Conservation (phyloP, 371 early-diverging fungal genomes). For the Rhizopus sp. region DNA sequence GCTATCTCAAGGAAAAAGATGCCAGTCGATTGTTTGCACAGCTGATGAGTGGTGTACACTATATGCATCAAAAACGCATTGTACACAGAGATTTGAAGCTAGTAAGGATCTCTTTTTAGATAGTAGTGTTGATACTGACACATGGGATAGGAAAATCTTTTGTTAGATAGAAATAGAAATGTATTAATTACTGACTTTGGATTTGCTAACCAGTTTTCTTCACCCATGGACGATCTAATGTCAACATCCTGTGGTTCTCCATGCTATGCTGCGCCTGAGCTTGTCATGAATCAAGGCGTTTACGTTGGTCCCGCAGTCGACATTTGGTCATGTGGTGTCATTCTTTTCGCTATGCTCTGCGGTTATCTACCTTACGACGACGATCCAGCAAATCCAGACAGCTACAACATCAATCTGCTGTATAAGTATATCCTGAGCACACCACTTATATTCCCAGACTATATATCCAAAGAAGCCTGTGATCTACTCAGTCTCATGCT, state of each 20-base stretch:
- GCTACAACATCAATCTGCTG: constrained; percentile 93
- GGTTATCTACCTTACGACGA: constrained; percentile 99
- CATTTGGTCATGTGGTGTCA: constrained; percentile 96
- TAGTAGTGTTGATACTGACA: not conserved
- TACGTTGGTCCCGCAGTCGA: constrained; percentile 98
- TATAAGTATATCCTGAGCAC: constrained; percentile 96
- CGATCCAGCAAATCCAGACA: constrained; percentile 95
- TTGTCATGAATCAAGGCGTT: constrained; percentile 94
- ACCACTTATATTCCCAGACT: constrained; percentile 87
- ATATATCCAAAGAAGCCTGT: constrained; percentile 80
- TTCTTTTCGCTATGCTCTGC: constrained; percentile 95
- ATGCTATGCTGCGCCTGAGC: constrained; percentile 98
- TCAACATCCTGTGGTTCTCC: constrained; percentile 96
- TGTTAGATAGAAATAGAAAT: constrained; percentile 85
- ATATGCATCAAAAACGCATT: constrained; percentile 86
- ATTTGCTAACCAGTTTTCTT: constrained; percentile 93
- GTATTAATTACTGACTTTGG: constrained; percentile 99
- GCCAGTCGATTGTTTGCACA: constrained; percentile 94
- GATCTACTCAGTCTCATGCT: constrained; percentile 89
- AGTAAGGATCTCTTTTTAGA: constrained; percentile 47
- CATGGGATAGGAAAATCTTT: constrained; percentile 80
- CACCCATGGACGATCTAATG: constrained; percentile 75
- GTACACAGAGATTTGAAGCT: constrained; percentile 97
- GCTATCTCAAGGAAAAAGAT: constrained; percentile 88
- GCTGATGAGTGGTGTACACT: constrained; percentile 87